Evolutionary conservation across 176 grass and related monocot species (phyloP).

Genomic region (Aegilops umbellulata): DNA sequence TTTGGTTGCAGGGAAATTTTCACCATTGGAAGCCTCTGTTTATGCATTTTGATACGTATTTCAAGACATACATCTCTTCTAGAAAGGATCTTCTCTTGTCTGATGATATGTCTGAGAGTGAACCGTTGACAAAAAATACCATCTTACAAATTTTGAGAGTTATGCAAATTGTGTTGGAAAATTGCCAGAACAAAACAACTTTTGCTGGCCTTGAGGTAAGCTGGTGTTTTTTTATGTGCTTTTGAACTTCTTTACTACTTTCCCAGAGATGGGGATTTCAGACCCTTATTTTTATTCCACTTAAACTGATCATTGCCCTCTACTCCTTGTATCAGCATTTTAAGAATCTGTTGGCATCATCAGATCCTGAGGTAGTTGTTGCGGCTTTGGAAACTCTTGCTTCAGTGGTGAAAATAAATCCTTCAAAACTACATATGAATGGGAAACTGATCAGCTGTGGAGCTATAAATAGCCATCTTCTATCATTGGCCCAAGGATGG

Average conservation of each 20-base stretch:
- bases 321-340: constrained; percentile 64
- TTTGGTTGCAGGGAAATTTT: constrained; percentile 81
- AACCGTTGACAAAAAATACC: constrained; percentile 83
- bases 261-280: constrained; percentile 3
- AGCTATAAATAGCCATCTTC: constrained; percentile 73
- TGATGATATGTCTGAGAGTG: constrained; percentile 69
- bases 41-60: constrained; percentile 91
- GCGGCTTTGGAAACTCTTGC: constrained; percentile 88
- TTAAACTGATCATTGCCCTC: constrained; percentile 5
- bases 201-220: constrained; percentile 90
- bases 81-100: constrained; percentile 92
- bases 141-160: constrained; percentile 93
- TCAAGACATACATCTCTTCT: constrained; percentile 85
- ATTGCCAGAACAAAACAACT: constrained; percentile 86
- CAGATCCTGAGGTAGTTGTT: constrained; percentile 90
- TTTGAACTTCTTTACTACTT: constrained; percentile 18
- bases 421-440: constrained; percentile 92
- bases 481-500: constrained; percentile 97
- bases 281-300: background rate
- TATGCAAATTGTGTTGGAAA: constrained; percentile 94
- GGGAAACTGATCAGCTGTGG: constrained; percentile 86
- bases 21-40: constrained; percentile 98
- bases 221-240: constrained; percentile 13
- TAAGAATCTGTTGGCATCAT: constrained; percentile 84
- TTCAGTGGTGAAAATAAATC: constrained; percentile 89